phyloP scores from a whole-genome alignment of 176 grass and related monocot species.

The Cenchrus fungigraminus region DNA sequence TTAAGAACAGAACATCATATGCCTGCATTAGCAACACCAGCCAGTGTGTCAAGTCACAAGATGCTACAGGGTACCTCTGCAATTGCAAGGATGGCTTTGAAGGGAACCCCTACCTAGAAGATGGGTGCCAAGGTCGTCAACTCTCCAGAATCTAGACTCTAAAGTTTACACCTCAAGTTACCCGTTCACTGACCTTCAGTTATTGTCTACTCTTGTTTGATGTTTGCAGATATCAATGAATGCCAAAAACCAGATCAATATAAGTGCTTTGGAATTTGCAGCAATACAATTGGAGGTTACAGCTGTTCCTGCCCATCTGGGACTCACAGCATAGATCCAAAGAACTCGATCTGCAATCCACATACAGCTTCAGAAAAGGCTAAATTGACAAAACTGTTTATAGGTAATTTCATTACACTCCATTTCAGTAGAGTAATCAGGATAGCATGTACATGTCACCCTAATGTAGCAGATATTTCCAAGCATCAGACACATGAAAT shows the following conservation, averaged over 20 bases:
- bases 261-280: neutral
- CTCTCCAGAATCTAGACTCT: neutral
- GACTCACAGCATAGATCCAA: conserved; percentile 10
- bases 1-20: conserved; percentile 34
- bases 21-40: conserved; percentile 41
- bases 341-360: neutral
- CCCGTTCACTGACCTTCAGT: neutral
- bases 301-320: neutral
- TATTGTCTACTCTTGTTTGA: conserved; percentile 25
- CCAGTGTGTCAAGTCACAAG: conserved; percentile 19
- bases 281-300: neutral
- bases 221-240: conserved; percentile 3
- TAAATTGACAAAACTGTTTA: conserved; percentile 47
- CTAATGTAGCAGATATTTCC: conserved; percentile 7
- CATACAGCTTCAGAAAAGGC: conserved; percentile 33
- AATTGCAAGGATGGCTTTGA: conserved; percentile 25
- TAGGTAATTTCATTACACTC: conserved; percentile 43
- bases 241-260: neutral
- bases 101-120: conserved; percentile 44
- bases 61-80: conserved; percentile 51
- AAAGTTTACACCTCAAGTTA: neutral
- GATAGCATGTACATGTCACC: neutral
- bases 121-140: conserved; percentile 46
- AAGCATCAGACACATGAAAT: conserved; percentile 10
- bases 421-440: neutral